Percentiles rank a stretch among this genome's conserved stretches.
These are phyloP conservation scores for Pythium periplocum DNA, from an alignment of 352 stramenopile species.

Conservation along the genomic window DNA sequence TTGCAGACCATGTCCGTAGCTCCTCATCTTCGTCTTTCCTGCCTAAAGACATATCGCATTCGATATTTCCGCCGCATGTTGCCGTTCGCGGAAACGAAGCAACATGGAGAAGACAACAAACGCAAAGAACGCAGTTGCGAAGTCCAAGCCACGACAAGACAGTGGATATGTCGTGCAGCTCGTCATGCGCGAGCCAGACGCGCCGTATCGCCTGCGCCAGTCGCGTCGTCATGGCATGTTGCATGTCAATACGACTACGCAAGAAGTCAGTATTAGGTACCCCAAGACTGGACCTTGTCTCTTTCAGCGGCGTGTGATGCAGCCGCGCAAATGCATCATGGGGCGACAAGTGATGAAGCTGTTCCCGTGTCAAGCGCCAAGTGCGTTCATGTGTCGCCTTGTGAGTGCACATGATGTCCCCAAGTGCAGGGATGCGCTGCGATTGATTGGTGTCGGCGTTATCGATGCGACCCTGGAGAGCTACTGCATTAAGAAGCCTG, in stretches of 20 bases:
- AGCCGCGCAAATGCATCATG: slow-evolving; percentile 9
- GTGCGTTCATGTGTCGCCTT: slow-evolving; percentile 7
- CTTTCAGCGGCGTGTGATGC: background rate
- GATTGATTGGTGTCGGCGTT: slow-evolving; percentile 10
- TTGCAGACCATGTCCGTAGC: too few species aligned
- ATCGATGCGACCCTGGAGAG: slow-evolving; percentile 4
- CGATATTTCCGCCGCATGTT: too few species aligned
- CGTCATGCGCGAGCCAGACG: slow-evolving; percentile 4
- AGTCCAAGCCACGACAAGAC: too few species aligned
- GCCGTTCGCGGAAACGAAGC: too few species aligned
- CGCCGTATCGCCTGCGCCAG: slow-evolving; percentile 4
- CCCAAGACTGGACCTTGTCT: background rate
- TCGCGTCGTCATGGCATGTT: slow-evolving; percentile 4
- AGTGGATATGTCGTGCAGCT: background rate
- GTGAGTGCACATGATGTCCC: slow-evolving; percentile 1
- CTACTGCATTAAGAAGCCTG: background rate
- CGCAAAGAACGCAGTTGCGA: too few species aligned
- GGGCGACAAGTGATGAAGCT: slow-evolving; percentile 3
- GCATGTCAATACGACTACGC: slow-evolving; percentile 5
- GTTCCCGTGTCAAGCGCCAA: background rate
- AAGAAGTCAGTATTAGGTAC: slow-evolving; percentile 2
- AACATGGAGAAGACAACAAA: too few species aligned
- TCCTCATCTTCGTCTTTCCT: too few species aligned
- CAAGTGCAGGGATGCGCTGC: slow-evolving; percentile 8
- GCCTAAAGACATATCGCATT: too few species aligned